Evolutionary conservation across 2,329 filamentous ascomycete genomes (phyloP), one percentile per base, ranked within the genome.

Genomic region (Zymoseptoria ardabiliae): DNA sequence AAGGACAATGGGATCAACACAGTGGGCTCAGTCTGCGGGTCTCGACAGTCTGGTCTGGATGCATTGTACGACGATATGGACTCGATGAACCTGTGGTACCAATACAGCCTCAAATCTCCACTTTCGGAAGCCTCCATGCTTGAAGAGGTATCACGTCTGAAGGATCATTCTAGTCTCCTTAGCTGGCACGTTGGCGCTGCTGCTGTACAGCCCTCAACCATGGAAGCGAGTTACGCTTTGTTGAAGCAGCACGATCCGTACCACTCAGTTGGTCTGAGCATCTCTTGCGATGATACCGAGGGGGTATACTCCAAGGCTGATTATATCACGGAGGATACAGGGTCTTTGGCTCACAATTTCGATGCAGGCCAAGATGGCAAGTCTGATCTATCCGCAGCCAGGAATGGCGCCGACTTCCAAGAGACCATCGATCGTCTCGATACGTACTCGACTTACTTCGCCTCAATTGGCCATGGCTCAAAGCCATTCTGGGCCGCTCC

Each of bases 311-410:
- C 72, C 2, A 81, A 80, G 19, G 79, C 81, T 3, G 84, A 86
- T 67, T 80, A 86, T 63, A 71, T 87, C 62, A 81, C 86, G 75
- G 77, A 78, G 28, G 84, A 86, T 65, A 78, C 79, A 0, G 87
- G 86, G 68, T 83, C 35, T 7, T 45, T 7, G 13, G 35, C 4
- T 2, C 35, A 45, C 1, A n/a, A 45, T n/a, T 4, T 45, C 35
- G 35, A 6, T n/a, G 35, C 13, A n/a, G 17, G 35, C 17, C 5
- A 45, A 45, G 35, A n/a, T 45, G 17, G 35, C 17, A 17, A 45
- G 35, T n/a, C 13, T 7, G 35, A 45, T 17, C 17, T 45, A n/a
- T 45, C 35, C 13, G 35, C 35, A 17, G 17, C n/a, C 35, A 45
- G 35, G 17, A 45, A n/a, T 6, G 35, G 35, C 35, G 35, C 13